Evolutionary conservation across 2,329 filamentous ascomycete genomes (phyloP).

Genomic region (Paecilomyces sp.): DNA sequence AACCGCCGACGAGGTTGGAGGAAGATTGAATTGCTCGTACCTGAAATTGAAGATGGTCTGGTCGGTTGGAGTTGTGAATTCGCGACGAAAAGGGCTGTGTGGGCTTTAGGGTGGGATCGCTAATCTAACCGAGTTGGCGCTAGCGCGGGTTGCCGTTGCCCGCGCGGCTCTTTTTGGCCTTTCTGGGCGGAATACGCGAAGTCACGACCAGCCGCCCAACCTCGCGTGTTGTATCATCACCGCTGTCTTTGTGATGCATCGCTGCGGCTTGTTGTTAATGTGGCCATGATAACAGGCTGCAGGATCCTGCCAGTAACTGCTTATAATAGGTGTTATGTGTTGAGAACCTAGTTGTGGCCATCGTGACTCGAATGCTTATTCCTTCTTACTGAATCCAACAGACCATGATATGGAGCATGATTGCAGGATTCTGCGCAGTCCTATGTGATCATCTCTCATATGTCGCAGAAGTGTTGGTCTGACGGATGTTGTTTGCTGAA

Average conservation of each 20-base stretch:
- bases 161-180: constrained; percentile 2
- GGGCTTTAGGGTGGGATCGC: constrained; percentile 40
- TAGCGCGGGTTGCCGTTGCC: constrained; percentile 18
- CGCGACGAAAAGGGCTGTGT: constrained; percentile 33
- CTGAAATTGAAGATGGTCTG: constrained; percentile 38
- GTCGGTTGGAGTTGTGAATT: constrained; percentile 35
- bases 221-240: not conserved
- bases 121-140: constrained; percentile 35
- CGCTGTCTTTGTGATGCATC: not conserved
- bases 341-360: not conserved
- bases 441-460: not conserved
- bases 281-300: not conserved
- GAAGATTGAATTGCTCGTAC: constrained; percentile 27
- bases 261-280: not conserved
- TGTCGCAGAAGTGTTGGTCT: not conserved
- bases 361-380: not conserved
- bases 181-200: not conserved
- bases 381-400: not conserved
- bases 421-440: not conserved
- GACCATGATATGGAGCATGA: not conserved
- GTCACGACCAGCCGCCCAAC: not conserved
- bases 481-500: not conserved
- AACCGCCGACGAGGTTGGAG: constrained; percentile 20
- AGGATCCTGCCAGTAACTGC: not conserved
- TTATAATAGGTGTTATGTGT: not conserved